Conservation (phyloP, 257 asterid genomes). For the Nicotiana attenuata region DNA sequence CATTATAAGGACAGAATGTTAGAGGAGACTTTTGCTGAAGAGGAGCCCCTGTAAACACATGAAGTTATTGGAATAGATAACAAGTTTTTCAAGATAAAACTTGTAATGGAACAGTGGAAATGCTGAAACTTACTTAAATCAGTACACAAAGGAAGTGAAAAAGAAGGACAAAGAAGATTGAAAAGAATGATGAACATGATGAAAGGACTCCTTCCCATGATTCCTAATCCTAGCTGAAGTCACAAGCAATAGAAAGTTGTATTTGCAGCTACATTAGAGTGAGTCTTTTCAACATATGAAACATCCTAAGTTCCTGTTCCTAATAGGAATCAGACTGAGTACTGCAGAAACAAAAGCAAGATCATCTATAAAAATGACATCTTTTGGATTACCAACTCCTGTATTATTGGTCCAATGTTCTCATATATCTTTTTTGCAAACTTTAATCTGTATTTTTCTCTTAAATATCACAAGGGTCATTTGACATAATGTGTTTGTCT, state of each 20-base stretch:
- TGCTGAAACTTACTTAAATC: conserved; percentile 7
- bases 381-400: not conserved
- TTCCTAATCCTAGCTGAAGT: not conserved
- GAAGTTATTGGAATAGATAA: not conserved
- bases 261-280: not conserved
- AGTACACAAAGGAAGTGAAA: conserved; percentile 12
- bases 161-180: conserved; percentile 7
- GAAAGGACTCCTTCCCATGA: conserved; percentile 5
- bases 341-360: not conserved
- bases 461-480: not conserved
- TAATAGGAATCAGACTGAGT: not conserved
- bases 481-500: not conserved
- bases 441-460: not conserved
- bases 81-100: not conserved
- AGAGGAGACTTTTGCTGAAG: conserved; percentile 33
- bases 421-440: not conserved
- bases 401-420: not conserved
- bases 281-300: not conserved
- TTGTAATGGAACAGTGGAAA: not conserved
- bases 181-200: not conserved
- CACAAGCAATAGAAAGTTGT: not conserved
- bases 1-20: conserved; percentile 65
- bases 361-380: not conserved
- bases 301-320: not conserved
- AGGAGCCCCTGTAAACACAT: conserved; percentile 52